Conservation (phyloP, 306 rosid genomes). For the Purshia tridentata region DNA sequence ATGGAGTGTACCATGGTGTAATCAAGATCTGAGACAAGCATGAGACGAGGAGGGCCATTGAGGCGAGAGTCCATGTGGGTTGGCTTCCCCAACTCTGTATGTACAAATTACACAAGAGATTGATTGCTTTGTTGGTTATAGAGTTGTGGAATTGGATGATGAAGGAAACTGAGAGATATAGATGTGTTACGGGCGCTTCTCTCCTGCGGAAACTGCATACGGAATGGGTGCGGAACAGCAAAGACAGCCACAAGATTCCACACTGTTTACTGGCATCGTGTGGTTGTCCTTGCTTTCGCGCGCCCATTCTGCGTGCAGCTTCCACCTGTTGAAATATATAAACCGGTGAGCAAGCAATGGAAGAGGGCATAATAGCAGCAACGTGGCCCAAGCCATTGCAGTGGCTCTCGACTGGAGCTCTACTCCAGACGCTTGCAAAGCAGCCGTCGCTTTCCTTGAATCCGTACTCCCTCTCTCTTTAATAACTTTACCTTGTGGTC, state of each 20-base stretch:
- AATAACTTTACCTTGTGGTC: not conserved
- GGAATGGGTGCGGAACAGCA: no score
- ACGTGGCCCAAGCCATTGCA: conserved; percentile 82
- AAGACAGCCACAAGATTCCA: no score
- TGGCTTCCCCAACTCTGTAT: not conserved
- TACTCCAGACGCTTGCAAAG: conserved; percentile 61
- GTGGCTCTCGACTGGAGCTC: conserved; percentile 84
- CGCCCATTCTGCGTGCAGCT: no score
- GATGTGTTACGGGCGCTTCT: no score
- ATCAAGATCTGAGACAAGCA: conserved; percentile 91
- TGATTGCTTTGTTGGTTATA: no score
- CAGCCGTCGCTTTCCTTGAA: conserved; percentile 75
- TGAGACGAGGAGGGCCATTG: conserved; percentile 52
- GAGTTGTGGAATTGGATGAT: no score
- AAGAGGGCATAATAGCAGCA: conserved; percentile 37
- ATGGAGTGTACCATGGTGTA: conserved; percentile 56
- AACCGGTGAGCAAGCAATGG: conserved; percentile 44
- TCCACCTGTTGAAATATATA: not conserved
- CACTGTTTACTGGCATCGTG: no score
- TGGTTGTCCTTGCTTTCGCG: no score
- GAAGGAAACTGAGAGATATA: no score
- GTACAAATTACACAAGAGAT: no score
- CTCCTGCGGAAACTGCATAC: no score
- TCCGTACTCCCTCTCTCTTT: conserved; percentile 43
- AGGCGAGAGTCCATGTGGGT: conserved; percentile 48